Evolutionary conservation across 768 basidiomycete genomes (phyloP).

Genomic region (Rhodotorula kratochvilovae): DNA sequence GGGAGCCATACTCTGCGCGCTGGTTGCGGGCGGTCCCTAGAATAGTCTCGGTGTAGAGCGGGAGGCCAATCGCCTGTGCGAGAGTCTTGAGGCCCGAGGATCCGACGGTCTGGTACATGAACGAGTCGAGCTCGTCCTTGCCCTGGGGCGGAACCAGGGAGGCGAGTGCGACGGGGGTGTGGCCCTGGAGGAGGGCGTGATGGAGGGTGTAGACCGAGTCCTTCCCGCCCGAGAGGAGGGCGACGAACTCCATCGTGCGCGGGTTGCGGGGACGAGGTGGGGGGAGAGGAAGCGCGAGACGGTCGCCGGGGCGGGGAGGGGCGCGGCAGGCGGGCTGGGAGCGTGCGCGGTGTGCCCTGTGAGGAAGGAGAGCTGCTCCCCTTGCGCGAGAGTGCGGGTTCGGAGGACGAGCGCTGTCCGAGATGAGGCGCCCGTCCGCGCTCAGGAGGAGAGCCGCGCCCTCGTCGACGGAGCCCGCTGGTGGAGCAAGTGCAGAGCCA

Average conservation of each 20-base stretch:
- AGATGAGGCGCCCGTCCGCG: too few relatives aligned
- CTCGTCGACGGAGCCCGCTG: too few relatives aligned
- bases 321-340: too few relatives aligned
- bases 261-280: background rate
- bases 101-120: slow-evolving; percentile 98
- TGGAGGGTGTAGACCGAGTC: slow-evolving; percentile 94
- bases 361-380: too few relatives aligned
- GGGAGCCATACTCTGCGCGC: slow-evolving; percentile 72
- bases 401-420: too few relatives aligned
- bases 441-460: too few relatives aligned
- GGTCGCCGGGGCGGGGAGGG: too few relatives aligned
- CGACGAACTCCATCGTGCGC: slow-evolving; percentile 76
- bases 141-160: slow-evolving; percentile 77
- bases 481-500: too few relatives aligned
- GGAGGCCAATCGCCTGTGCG: slow-evolving; percentile 76
- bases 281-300: background rate
- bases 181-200: slow-evolving; percentile 79
- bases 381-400: too few relatives aligned
- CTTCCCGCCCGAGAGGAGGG: slow-evolving; percentile 92
- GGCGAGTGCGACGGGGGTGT: slow-evolving; percentile 80
- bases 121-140: slow-evolving; percentile 97
- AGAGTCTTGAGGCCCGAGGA: slow-evolving; percentile 86
- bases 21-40: slow-evolving; percentile 73
- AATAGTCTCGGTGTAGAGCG: slow-evolving; percentile 77
- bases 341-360: too few relatives aligned